Evolutionary conservation across 2,329 filamentous ascomycete species (phyloP).

Genomic region (Aspergillus bombycis): DNA sequence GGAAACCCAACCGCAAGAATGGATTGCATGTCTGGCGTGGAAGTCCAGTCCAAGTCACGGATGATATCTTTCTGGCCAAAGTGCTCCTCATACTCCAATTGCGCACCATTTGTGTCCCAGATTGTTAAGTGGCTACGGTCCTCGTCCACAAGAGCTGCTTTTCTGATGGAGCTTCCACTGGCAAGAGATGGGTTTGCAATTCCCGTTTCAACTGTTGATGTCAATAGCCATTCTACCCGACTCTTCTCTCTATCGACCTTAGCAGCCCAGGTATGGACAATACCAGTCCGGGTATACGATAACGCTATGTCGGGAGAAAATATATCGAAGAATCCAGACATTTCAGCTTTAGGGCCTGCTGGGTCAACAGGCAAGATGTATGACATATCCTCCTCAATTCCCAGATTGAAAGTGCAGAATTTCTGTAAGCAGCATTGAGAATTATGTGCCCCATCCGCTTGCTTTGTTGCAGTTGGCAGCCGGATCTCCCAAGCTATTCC

Average conservation of each 20-base stretch:
- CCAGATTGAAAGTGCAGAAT: slow-evolving; percentile 72
- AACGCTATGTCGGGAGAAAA: slow-evolving; percentile 86
- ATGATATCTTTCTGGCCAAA: slow-evolving; percentile 75
- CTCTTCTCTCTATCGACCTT: slow-evolving; percentile 64
- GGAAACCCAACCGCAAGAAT: slow-evolving; percentile 91
- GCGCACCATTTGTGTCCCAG: slow-evolving; percentile 82
- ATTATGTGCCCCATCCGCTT: slow-evolving; percentile 29
- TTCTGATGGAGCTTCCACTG: slow-evolving; percentile 83
- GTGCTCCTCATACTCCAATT: slow-evolving; percentile 78
- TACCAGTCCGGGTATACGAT: slow-evolving; percentile 75
- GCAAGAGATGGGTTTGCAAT: slow-evolving; percentile 73
- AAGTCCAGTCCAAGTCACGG: slow-evolving; percentile 90
- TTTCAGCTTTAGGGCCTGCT: slow-evolving; percentile 71
- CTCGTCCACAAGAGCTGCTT: slow-evolving; percentile 79
- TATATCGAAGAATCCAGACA: slow-evolving; percentile 79
- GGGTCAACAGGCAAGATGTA: slow-evolving; percentile 82
- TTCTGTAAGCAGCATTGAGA: slow-evolving; percentile 58
- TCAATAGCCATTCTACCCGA: slow-evolving; percentile 78
- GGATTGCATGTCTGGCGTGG: slow-evolving; percentile 83
- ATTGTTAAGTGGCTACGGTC: slow-evolving; percentile 77
- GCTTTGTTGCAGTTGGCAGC: slow-evolving; percentile 53
- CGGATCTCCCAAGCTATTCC: slow-evolving; percentile 81
- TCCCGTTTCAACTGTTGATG: slow-evolving; percentile 78
- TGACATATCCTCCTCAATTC: slow-evolving; percentile 54
- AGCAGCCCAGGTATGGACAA: slow-evolving; percentile 83